Base-by-base conservation (phyloP, 441 rosid species). In the Populus trichocarpa region DNA sequence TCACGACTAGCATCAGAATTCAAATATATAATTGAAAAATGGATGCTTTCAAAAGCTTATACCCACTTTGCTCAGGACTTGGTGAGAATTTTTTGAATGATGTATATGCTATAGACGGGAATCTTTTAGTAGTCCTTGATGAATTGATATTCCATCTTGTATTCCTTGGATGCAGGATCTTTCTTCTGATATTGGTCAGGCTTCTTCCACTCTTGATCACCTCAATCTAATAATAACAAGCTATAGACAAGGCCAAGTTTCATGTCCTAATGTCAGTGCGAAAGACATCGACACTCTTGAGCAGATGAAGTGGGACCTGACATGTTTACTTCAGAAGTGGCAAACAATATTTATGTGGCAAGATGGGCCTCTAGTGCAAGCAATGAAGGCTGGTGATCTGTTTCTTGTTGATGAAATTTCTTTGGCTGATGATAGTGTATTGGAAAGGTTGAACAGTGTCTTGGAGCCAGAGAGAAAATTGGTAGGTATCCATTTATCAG, bases 401-500 rank as follows among this genome's bases (percentile, higher is more conserved):
- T 85, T 97, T 85, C 98, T 97, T 69, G 85, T 91, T 75, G 99
- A 97, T 92, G 99, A 97, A 87, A 95, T 97, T 85, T 97, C 99
- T 59, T 82, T 97, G 91, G 99, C 99, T 81, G 99, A 97, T 91
- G 99, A 97, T 82, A 95, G 99, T 74, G 99, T 97, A 2, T 83
- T 97, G 76, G 99, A 97, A 84, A 90, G 99, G 79, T 84, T 95
- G 86, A 97, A 97, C 72, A 97, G 99, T 86, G 97, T 97, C 75
- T 84, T 97, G 87, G 99, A 97, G 89, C 91, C 97, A 3, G 99
- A 92, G 76, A 89, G 95, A 86, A 92, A 88, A 81, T 84, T 97
- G 94, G 99, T 95, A 66, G 71, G 91, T 84, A 64, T 81, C 67
- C 40, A 69, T 53, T 68, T 28, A 76, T 11, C 25, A 18, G 46